phyloP scores from a whole-genome alignment of 148 eudicot genomes.

The Rhododendron molle region DNA sequence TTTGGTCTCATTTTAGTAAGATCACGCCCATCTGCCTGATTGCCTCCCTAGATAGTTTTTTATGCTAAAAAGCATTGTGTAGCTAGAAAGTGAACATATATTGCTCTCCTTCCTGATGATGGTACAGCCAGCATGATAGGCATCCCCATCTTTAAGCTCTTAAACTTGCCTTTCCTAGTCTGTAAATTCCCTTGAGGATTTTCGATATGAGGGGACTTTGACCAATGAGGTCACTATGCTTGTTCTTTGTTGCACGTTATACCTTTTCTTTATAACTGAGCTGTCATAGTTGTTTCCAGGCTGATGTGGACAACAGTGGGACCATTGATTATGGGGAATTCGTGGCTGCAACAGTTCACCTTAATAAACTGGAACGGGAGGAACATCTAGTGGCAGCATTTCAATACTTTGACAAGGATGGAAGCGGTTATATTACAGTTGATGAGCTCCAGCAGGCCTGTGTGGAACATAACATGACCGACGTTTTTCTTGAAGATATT shows the following conservation, averaged over 20 bases:
- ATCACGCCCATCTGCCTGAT: background rate
- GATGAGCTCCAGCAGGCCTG: slow-evolving; percentile 92
- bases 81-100: background rate
- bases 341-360: slow-evolving; percentile 77
- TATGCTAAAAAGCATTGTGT: background rate
- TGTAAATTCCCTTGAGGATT: background rate
- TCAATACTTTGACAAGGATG: slow-evolving; percentile 85
- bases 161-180: background rate
- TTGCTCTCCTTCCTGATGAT: background rate
- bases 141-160: background rate
- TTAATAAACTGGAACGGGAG: slow-evolving; percentile 78
- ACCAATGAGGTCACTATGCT: background rate
- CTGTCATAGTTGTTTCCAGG: slow-evolving; percentile 37
- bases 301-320: slow-evolving; percentile 86
- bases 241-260: background rate
- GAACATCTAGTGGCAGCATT: slow-evolving; percentile 85
- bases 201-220: background rate
- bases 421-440: slow-evolving; percentile 79
- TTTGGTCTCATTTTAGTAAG: background rate
- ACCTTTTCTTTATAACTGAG: slow-evolving; percentile 12
- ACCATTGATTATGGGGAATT: slow-evolving; percentile 88
- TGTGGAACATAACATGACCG: slow-evolving; percentile 56
- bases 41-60: background rate
- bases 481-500: slow-evolving; percentile 61
- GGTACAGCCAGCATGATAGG: background rate